Conservation (phyloP, 108 stramenopile genomes). For the Nitzschia sp. region DNA sequence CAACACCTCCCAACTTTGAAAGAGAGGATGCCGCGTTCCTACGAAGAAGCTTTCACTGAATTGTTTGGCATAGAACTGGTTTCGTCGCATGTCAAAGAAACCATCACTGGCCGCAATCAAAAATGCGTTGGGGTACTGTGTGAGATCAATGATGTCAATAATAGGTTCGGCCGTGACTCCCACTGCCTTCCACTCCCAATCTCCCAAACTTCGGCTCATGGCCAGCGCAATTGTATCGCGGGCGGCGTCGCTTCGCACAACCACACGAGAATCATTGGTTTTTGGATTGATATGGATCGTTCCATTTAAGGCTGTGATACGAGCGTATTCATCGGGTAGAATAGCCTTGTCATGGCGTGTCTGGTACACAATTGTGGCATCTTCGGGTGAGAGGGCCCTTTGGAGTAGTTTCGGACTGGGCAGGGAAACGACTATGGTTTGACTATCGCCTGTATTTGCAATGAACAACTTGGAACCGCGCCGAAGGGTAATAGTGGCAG, state of each 20-base stretch:
- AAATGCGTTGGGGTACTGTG: conserved; percentile 38
- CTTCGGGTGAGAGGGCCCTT: not conserved
- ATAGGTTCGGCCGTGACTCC: conserved; percentile 77
- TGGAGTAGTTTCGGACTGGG: not conserved
- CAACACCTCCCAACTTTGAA: conserved; percentile 15
- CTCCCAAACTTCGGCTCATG: conserved; percentile 76
- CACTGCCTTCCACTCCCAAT: conserved; percentile 57
- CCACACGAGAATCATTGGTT: conserved; percentile 46
- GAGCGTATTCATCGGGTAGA: conserved; percentile 53
- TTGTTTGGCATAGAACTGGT: conserved; percentile 55
- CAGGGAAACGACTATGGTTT: conserved; percentile 45
- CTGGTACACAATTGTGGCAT: conserved; percentile 10
- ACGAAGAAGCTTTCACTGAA: conserved; percentile 40
- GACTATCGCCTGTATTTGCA: conserved; percentile 74
- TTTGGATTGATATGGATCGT: conserved; percentile 51
- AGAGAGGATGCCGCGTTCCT: conserved; percentile 10
- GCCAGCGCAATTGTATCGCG: conserved; percentile 63
- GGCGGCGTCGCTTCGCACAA: conserved; percentile 34
- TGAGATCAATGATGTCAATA: conserved; percentile 53
- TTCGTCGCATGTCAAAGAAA: conserved; percentile 56
- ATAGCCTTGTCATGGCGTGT: conserved; percentile 61
- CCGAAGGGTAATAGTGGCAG: conserved; percentile 57
- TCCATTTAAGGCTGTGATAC: conserved; percentile 66
- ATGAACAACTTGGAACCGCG: conserved; percentile 54
- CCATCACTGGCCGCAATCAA: conserved; percentile 73